phyloP scores from a whole-genome alignment of 202 grass and related monocot species.

The Cymbopogon flexuosus region DNA sequence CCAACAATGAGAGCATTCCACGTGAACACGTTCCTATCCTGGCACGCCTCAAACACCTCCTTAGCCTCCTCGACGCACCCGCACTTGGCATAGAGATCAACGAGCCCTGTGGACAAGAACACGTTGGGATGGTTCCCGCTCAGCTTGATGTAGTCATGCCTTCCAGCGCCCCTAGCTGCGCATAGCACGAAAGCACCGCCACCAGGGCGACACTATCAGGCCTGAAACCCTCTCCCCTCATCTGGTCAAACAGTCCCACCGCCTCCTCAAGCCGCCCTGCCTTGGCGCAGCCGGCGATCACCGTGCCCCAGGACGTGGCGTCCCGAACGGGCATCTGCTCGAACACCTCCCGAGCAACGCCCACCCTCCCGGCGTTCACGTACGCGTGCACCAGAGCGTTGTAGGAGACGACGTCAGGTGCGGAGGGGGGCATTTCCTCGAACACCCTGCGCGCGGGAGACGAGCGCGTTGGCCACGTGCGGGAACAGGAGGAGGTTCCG shows the following conservation, averaged over 20 bases:
- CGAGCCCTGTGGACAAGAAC: slow-evolving; percentile 45
- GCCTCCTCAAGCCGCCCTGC: slow-evolving; percentile 20
- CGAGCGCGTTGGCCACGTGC: neutral
- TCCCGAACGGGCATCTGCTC: slow-evolving; percentile 42
- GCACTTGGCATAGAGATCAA: slow-evolving; percentile 61
- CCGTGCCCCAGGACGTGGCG: slow-evolving; percentile 52
- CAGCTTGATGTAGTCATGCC: slow-evolving; percentile 45
- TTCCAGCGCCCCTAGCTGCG: slow-evolving; percentile 46
- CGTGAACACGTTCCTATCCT: slow-evolving; percentile 40
- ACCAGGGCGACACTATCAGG: slow-evolving; percentile 51
- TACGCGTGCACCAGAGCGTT: slow-evolving; percentile 48
- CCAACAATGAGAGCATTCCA: slow-evolving; percentile 63
- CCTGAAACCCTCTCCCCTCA: slow-evolving; percentile 36
- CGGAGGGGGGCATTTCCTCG: slow-evolving; percentile 8
- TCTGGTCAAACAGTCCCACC: slow-evolving; percentile 34
- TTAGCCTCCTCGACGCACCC: slow-evolving; percentile 31
- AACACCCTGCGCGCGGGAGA: slow-evolving; percentile 43
- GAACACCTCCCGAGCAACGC: slow-evolving; percentile 29
- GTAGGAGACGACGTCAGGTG: slow-evolving; percentile 38
- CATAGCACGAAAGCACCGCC: slow-evolving; percentile 51
- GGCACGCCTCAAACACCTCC: slow-evolving; percentile 40
- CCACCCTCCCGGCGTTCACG: slow-evolving; percentile 3
- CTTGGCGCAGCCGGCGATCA: slow-evolving; percentile 34
- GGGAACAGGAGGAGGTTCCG: neutral
- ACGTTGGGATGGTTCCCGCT: slow-evolving; percentile 35